Evolutionary conservation across 768 basidiomycete genomes (phyloP).

Genomic region (Dentipellis sp.): DNA sequence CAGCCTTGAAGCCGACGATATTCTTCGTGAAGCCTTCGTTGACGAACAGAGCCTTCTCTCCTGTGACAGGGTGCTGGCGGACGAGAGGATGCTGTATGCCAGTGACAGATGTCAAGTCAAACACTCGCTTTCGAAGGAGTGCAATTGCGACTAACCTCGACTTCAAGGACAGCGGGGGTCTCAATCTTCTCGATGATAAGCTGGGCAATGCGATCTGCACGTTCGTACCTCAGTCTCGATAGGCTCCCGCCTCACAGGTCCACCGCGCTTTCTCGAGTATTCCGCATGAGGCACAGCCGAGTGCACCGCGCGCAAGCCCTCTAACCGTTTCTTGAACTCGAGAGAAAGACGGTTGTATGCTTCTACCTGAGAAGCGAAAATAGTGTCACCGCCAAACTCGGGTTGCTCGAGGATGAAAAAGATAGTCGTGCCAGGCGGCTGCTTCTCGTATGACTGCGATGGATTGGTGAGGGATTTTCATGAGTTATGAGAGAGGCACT

Average conservation of each 20-base stretch:
- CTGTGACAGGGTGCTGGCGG: slow-evolving; percentile 79
- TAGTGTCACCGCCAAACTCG: slow-evolving; percentile 35
- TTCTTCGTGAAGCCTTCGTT: slow-evolving; percentile 74
- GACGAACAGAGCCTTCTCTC: slow-evolving; percentile 77
- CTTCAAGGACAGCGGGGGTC: slow-evolving; percentile 79
- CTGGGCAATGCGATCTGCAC: slow-evolving; percentile 94
- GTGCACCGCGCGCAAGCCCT: slow-evolving; percentile 48
- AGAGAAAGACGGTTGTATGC: slow-evolving; percentile 51
- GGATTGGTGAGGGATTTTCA: neutral
- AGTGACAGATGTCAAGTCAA: neutral
- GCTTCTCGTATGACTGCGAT: slow-evolving; percentile 57
- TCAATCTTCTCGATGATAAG: slow-evolving; percentile 87
- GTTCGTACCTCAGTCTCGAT: slow-evolving; percentile 3
- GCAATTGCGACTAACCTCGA: slow-evolving; percentile 46
- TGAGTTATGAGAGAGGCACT: neutral
- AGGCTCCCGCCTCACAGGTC: slow-evolving; percentile 7
- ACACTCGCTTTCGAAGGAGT: neutral
- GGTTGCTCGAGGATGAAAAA: slow-evolving; percentile 65
- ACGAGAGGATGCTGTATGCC: slow-evolving; percentile 67
- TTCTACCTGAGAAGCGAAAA: slow-evolving; percentile 32
- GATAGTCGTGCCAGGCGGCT: slow-evolving; percentile 74
- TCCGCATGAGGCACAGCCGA: slow-evolving; percentile 5
- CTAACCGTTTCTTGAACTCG: slow-evolving; percentile 46
- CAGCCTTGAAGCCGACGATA: slow-evolving; percentile 73
- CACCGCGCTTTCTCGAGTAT: neutral